phyloP scores from a whole-genome alignment of 2,329 filamentous ascomycete species.

The Thermochaetoides dissita region DNA sequence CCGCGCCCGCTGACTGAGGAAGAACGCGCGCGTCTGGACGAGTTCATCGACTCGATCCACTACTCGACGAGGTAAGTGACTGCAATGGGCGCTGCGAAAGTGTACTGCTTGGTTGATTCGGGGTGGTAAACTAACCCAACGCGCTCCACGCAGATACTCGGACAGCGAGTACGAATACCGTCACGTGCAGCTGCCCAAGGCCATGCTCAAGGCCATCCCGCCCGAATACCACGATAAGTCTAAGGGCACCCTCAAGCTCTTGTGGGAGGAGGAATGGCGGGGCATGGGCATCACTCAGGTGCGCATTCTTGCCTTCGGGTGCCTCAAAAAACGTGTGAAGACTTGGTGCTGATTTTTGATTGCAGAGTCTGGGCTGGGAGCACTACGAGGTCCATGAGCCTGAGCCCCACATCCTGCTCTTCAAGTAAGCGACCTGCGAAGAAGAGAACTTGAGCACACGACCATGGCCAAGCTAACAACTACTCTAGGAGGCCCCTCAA shows the following conservation, averaged over 20 bases:
- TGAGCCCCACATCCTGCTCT: conserved; percentile 93
- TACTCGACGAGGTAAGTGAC: conserved; percentile 70
- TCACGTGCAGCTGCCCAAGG: conserved; percentile 92
- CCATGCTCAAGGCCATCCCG: conserved; percentile 94
- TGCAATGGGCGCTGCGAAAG: too few relatives aligned
- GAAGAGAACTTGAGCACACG: conserved; percentile 3
- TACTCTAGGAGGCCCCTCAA: conserved; percentile 60
- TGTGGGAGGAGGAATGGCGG: conserved; percentile 99
- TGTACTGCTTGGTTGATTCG: too few relatives aligned
- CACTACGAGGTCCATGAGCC: conserved; percentile 99
- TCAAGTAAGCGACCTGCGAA: conserved; percentile 57
- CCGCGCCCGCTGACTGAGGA: conserved; percentile 66
- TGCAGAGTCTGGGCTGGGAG: conserved; percentile 91
- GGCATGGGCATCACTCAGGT: conserved; percentile 95
- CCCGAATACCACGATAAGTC: conserved; percentile 50
- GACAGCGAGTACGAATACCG: conserved; percentile 92
- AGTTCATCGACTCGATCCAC: conserved; percentile 87
- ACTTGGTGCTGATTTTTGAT: conserved; percentile 1
- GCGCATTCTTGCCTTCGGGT: conserved; percentile 16
- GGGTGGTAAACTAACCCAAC: too few relatives aligned
- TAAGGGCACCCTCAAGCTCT: conserved; percentile 84
- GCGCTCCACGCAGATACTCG: conserved; percentile 53
- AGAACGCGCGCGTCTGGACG: conserved; percentile 73
- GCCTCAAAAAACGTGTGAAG: not conserved
- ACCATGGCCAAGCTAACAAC: not conserved